Evolutionary conservation across 768 basidiomycete species (phyloP), one percentile per base, ranked within the genome.

Genomic region (Chiua virens): DNA sequence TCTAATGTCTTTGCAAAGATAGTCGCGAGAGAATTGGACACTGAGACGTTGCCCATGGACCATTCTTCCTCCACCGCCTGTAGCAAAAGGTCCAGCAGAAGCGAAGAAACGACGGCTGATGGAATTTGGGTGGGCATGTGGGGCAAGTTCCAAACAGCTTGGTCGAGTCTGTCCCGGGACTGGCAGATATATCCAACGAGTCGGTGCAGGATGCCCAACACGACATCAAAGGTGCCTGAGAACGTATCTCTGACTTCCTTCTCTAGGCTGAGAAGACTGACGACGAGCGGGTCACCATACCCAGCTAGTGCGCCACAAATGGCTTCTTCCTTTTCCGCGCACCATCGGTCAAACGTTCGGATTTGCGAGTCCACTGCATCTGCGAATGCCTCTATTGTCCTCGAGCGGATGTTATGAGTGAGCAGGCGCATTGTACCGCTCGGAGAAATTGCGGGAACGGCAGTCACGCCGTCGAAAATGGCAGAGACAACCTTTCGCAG

Each of bases 311-410:
- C 81, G n/a, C 72, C 72, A 64, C 80, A 83, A 43, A 92, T 85
- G 0, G 73, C 72, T 59, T 85, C 82, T 66, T 93, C 91, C 49
- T 73, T 75, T 14, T 62, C 64, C 2, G 89, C 82, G 62, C 89
- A 91, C 87, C 89, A 92, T 7, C 59, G 63, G 49, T 88, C 79
- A 53, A 92, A 81, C 5, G 54, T 54, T 20, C 73, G 77, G 4
- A 90, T 69, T 49, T 87, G 81, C 20, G 71, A 57, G 52, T 83
- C 81, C 41, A 92, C 70, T 0, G 88, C 89, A 49, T 91, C 88
- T 1, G 86, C 81, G 62, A 91, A 91, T 0, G 91, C 91, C 64
- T 92, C 88, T n/a, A 89, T 68, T 1, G 87, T 90, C 28, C 77
- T 79, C 10, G 83, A 81, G 10, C 57, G 41, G 49, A 54, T 54